A percentile compares a stretch with the other conserved stretches of the same genome.
Conservation (phyloP, 805 yeast genomes). For the Zygosaccharomyces bisporus region DNA sequence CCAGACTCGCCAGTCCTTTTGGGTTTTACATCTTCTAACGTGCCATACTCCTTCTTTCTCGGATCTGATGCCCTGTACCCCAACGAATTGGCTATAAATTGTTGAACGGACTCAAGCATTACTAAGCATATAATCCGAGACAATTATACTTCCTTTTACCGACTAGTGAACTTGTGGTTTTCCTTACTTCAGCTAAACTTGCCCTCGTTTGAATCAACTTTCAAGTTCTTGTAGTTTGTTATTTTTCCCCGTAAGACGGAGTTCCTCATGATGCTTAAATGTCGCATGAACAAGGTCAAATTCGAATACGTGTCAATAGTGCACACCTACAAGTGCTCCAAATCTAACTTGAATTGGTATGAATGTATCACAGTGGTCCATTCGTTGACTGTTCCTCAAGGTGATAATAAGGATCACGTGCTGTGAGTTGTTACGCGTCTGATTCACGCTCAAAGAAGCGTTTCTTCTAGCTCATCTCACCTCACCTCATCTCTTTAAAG, state of each 20-base stretch:
- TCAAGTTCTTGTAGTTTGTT: neutral
- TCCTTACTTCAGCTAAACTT: neutral
- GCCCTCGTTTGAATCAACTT: neutral
- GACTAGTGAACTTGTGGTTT: no score
- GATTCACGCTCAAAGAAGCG: neutral
- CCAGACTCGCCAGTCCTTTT: constrained; percentile 5
- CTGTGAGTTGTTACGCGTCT: neutral
- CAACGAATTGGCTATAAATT: constrained; percentile 14
- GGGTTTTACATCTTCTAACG: constrained; percentile 13
- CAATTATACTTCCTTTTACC: no score
- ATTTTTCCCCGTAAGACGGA: neutral
- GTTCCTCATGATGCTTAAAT: neutral
- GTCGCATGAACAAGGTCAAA: neutral
- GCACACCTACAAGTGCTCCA: no score
- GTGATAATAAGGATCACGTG: neutral
- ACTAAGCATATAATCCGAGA: neutral
- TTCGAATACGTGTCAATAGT: no score
- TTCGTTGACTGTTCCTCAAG: neutral
- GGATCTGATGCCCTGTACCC: constrained; percentile 13
- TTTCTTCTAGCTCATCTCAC: neutral
- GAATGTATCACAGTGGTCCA: neutral
- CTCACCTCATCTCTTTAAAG: neutral
- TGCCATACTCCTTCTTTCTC: constrained; percentile 24
- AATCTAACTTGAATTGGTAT: no score
- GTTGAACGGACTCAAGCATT: constrained; percentile 18